Conservation (phyloP, 495 filamentous ascomycete genomes). For the Xylaria acuta region DNA sequence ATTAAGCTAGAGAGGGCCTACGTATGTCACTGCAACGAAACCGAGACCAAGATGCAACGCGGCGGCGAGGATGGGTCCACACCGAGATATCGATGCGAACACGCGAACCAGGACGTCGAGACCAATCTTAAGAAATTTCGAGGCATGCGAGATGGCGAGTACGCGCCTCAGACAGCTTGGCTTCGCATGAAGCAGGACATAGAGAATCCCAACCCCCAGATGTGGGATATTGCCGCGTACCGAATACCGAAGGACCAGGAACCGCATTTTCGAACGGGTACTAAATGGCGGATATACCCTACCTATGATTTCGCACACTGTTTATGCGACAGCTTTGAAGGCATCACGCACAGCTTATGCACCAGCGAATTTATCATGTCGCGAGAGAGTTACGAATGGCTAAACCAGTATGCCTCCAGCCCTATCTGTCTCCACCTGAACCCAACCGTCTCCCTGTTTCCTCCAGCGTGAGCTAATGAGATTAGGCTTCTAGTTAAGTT, state of each 20-base stretch:
- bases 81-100: slow-evolving; percentile 76
- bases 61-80: slow-evolving; percentile 68
- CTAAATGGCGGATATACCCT: background rate
- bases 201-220: background rate
- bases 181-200: slow-evolving; percentile 85
- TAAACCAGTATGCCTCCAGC: background rate
- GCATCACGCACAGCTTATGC: background rate
- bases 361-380: background rate
- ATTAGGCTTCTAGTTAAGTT: too few relatives aligned
- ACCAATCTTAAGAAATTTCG: slow-evolving; percentile 83
- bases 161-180: slow-evolving; percentile 84
- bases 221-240: background rate
- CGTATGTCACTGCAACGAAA: slow-evolving; percentile 66
- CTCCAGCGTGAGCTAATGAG: too few relatives aligned
- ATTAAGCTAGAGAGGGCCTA: slow-evolving; percentile 75
- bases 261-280: background rate
- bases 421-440: too few relatives aligned
- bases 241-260: background rate
- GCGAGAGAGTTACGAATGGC: background rate
- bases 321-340: background rate
- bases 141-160: slow-evolving; percentile 90
- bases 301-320: background rate
- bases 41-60: slow-evolving; percentile 82
- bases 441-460: too few relatives aligned
- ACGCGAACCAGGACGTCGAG: slow-evolving; percentile 75